A percentile compares a stretch with the other conserved stretches of the same genome.
Conservation (phyloP, 2,329 filamentous ascomycete species). For the Amesomyces nigricolor region DNA sequence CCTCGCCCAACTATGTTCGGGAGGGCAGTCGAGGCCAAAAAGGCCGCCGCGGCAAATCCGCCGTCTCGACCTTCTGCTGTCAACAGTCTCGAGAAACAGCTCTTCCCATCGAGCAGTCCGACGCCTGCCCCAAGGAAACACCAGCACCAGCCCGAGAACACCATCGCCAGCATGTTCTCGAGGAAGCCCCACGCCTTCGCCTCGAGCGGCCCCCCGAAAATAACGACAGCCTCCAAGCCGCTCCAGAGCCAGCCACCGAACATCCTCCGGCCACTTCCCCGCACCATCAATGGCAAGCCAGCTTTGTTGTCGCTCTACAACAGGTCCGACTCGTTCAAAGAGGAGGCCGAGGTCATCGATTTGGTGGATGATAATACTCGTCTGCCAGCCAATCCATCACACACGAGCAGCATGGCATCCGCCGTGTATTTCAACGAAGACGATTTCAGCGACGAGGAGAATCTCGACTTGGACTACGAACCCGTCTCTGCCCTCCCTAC, state of each 20-base stretch:
- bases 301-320: slow-evolving; percentile 39
- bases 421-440: slow-evolving; percentile 65
- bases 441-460: slow-evolving; percentile 80
- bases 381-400: slow-evolving; percentile 25
- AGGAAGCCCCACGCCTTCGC: slow-evolving; percentile 37
- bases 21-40: slow-evolving; percentile 24
- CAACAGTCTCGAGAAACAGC: slow-evolving; percentile 43
- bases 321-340: slow-evolving; percentile 45
- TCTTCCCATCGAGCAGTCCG: slow-evolving; percentile 55
- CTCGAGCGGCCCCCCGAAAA: slow-evolving; percentile 25
- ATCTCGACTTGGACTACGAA: slow-evolving; percentile 65
- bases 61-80: slow-evolving; percentile 25
- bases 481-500: slow-evolving; percentile 49
- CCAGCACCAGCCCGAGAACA: slow-evolving; percentile 29
- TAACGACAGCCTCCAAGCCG: slow-evolving; percentile 20
- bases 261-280: slow-evolving; percentile 23
- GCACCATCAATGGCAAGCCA: slow-evolving; percentile 14
- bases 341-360: slow-evolving; percentile 35
- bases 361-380: slow-evolving; percentile 30
- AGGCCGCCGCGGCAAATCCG: slow-evolving; percentile 34
- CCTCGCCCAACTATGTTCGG: slow-evolving; percentile 18
- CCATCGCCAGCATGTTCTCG: slow-evolving; percentile 48
- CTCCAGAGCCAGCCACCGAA: slow-evolving; percentile 35
- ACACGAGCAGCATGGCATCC: slow-evolving; percentile 19
- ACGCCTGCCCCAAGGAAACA: slow-evolving; percentile 30